Percentiles rank a stretch among this genome's conserved stretches.
These are phyloP conservation scores for Poteriospumella lacustris DNA, from an alignment of 108 stramenopile species.

Conservation along the genomic window DNA sequence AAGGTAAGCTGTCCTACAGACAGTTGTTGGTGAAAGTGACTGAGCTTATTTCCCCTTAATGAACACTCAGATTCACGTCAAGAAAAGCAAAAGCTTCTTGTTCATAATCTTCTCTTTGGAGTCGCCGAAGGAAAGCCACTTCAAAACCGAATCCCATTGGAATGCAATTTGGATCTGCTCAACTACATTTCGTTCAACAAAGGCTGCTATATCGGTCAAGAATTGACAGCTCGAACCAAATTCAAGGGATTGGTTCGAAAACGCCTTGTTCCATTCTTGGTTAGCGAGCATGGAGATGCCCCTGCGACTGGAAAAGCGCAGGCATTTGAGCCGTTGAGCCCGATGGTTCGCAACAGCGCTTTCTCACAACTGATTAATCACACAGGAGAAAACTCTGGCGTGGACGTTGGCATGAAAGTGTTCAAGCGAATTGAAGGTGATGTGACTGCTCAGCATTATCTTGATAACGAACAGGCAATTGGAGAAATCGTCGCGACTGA, in stretches of 20 bases:
- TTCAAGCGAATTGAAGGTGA: not conserved
- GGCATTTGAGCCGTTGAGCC: not conserved
- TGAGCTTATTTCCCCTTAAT: no score
- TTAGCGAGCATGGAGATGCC: no score
- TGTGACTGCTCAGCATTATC: not conserved
- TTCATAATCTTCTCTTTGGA: constrained; percentile 66
- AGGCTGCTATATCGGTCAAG: constrained; percentile 97
- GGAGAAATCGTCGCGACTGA: not conserved
- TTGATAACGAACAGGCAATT: no score
- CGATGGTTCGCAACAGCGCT: no score
- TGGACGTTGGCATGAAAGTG: not conserved
- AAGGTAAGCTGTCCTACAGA: constrained; percentile 53
- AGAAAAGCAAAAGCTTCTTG: no score
- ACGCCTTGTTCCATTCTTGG: constrained; percentile 5
- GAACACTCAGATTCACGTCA: no score
- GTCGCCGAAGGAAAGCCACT: constrained; percentile 78
- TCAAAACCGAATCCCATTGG: constrained; percentile 68
- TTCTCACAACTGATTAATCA: no score
- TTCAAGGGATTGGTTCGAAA: constrained; percentile 58
- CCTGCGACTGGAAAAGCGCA: not conserved
- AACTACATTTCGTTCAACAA: constrained; percentile 82
- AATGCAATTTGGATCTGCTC: constrained; percentile 84
- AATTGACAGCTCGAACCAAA: constrained; percentile 86
- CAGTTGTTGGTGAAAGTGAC: constrained; percentile 61
- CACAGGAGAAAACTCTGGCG: no score